A percentile compares a stretch with the other conserved stretches of the same genome.
These are phyloP conservation scores for Apocynum venetum DNA, from an alignment of 257 asterid species.

Conservation along the genomic window DNA sequence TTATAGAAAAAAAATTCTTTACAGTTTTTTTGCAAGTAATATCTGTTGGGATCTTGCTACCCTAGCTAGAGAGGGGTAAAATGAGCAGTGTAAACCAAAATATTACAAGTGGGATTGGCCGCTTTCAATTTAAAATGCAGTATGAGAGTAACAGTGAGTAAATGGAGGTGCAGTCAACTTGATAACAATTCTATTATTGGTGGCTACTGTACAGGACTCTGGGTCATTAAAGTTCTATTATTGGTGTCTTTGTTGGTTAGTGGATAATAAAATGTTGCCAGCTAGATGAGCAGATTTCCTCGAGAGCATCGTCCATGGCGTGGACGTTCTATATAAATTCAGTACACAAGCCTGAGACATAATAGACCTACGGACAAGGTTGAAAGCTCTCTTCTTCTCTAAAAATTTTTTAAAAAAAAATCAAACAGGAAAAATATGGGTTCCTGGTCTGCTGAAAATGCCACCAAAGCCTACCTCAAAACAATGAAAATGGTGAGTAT, in stretches of 20 bases:
- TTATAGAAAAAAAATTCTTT: too few species aligned
- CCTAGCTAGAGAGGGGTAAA: too few species aligned
- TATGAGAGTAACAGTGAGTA: neutral
- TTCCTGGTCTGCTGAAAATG: constrained; percentile 92
- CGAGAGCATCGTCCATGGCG: constrained; percentile 31
- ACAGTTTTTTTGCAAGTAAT: too few species aligned
- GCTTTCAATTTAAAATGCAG: neutral
- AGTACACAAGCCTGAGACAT: constrained; percentile 14
- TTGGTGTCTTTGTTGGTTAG: constrained; percentile 16
- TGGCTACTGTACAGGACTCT: neutral
- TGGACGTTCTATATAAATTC: constrained; percentile 23
- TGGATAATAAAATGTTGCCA: constrained; percentile 34
- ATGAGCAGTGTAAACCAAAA: neutral
- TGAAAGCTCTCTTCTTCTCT: constrained; percentile 14
- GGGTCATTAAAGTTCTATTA: neutral
- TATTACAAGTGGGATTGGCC: neutral
- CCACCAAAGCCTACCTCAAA: constrained; percentile 77
- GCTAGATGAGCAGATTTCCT: constrained; percentile 45
- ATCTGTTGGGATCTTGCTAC: too few species aligned
- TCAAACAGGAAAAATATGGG: constrained; percentile 37
- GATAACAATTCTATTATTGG: neutral
- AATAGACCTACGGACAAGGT: constrained; percentile 22
- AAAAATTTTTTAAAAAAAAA: neutral
- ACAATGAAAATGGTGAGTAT: constrained; percentile 70
- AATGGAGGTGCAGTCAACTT: neutral